Base-by-base conservation (phyloP, 306 rosid genomes). In the Lathyrus aphaca region DNA sequence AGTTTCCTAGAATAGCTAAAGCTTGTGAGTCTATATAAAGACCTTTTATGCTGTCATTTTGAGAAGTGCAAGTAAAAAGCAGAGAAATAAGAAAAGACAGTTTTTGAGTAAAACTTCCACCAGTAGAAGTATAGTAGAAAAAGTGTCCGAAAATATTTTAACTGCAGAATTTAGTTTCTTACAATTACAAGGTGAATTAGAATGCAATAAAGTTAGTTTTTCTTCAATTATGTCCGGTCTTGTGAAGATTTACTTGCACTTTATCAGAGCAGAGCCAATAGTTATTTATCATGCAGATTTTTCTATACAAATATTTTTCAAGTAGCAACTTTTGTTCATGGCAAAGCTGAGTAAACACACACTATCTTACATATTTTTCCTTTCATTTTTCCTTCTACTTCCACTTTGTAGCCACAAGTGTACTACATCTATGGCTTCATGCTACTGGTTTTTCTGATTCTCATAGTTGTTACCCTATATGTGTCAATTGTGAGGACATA, bases 371-470 rank as follows among this genome's bases (percentile, higher is more conserved):
- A 29, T 19, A 18, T 43, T 53, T 81, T 63, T 73, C 11, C 18
- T 18, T 59, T 61, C 29, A 38, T 10, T 71, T 68, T 42, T 13
- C 68, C 3, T 25, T 25, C 29, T 4, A 25, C 80, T 55, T 75
- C 66, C 69, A 60, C 32, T 78, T 43, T 85, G 71, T 81, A 72
- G 25, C 74, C 30, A 79, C 97, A 95, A 97, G 99, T 95, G 84
- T 95, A 95, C 84, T 95, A 95, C 65, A 97, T 95, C 73, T 95
- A 95, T 70, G 97, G 99, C 58, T 95, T 95, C 86, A 95, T 95
- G 99, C 88, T 95, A 50, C 89, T 95, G 70, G 99, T 95, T 81
- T 95, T 95, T 77, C 63, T 95, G 82, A 95, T 95, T 83, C 96
- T 95, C 73, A 21, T 87, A 32, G 87, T 91, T 64, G 99, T 95